Conservation (phyloP, 306 rosid species). For the Cyclanthera cordifolia region DNA sequence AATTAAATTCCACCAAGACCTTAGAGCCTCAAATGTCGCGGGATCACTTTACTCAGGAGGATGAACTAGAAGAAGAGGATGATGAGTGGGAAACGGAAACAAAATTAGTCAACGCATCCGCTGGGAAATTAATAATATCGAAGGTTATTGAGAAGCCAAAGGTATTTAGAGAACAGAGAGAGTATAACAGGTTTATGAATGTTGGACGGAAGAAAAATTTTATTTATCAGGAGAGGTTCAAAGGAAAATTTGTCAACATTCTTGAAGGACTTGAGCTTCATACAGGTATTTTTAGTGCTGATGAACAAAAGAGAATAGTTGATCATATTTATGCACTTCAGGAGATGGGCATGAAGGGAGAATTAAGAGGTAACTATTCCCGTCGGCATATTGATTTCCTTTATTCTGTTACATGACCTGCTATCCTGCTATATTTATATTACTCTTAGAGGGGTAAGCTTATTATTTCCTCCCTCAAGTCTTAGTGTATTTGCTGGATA, state of each 20-base stretch:
- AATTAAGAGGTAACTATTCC: constrained; percentile 54
- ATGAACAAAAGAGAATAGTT: constrained; percentile 76
- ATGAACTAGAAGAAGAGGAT: constrained; percentile 55
- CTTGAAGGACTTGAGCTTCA: constrained; percentile 91
- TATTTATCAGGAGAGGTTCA: constrained; percentile 55
- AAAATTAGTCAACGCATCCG: constrained; percentile 22
- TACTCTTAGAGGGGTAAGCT: too few species aligned
- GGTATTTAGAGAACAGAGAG: constrained; percentile 68
- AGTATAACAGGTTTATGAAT: constrained; percentile 50
- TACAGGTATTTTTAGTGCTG: constrained; percentile 69
- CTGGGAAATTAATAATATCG: constrained; percentile 23
- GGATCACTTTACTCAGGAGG: constrained; percentile 96
- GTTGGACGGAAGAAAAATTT: constrained; percentile 54
- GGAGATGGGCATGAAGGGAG: constrained; percentile 63
- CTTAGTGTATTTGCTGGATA: too few species aligned
- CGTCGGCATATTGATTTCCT: background rate
- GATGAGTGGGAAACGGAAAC: constrained; percentile 20
- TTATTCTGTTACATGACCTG: background rate
- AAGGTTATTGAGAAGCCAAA: constrained; percentile 43
- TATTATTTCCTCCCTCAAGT: too few species aligned
- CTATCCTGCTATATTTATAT: background rate
- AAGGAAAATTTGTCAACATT: constrained; percentile 58
- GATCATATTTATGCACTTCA: constrained; percentile 37
- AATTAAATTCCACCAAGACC: constrained; percentile 19
- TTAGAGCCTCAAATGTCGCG: constrained; percentile 42